Base-by-base conservation (phyloP, 805 yeast genomes). In the Brettanomyces custersianus region DNA sequence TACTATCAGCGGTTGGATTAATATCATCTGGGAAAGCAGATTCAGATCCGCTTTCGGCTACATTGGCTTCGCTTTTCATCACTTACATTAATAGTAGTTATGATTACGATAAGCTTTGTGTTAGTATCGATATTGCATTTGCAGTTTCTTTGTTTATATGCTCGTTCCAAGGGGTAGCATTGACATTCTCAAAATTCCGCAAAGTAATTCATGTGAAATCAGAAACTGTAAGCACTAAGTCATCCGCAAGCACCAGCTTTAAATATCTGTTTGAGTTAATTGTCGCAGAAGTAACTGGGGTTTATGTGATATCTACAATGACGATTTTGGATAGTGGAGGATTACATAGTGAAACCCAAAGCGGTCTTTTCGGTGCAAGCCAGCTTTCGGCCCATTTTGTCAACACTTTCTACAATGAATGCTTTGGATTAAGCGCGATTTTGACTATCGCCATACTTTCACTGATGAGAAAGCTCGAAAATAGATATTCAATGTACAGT, bases 121-220 rank as follows among this genome's bases (percentile, higher is more conserved):
- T 64, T 38, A 70, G 64, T 45, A 55, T 72, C 27, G 62, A 72
- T 31, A 65, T 80, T 39, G 42, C 74, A 3, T 49, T 80, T 12
- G 74, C 84, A 1, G 74, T 79, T 9, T 65, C 69, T 12, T 60
- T 80, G 35, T 80, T 80, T 45, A 48, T 72, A 1, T 68, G 80
- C 39, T 76, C 85, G 1, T 67, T 80, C 45, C 75, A 80, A 19
- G 78, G 78, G 37, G 87, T 80, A 1, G 53, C 68, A 33, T 58
- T 68, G 28, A 78, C 88, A 0, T 68, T 80, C 39, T 67, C 72
- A 29, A 77, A 79, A 23, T 55, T 79, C 12, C 44, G 42, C 16
- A 52, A 44, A 22, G 32, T 51, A 18, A 31, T 54, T 2, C 30
- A 9, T 8, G 29, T 16, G 9, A 22, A 25, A 11, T n/a, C n/a